Conservation (phyloP, 495 filamentous ascomycete genomes). For the Haplographium delicatum region DNA sequence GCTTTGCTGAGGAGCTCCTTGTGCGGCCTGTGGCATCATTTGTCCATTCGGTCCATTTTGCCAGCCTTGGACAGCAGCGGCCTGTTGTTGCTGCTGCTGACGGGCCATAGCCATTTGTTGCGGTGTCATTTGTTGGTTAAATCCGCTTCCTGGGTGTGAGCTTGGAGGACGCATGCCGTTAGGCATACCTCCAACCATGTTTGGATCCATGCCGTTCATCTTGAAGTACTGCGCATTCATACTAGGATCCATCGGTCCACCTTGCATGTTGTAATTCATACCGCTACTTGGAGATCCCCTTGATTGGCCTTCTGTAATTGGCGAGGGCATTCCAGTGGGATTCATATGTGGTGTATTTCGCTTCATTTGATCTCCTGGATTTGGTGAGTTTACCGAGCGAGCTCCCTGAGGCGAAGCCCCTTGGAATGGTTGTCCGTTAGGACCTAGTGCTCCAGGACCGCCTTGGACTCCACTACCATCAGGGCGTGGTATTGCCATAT, state of each 20-base stretch:
- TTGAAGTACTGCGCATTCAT: slow-evolving; percentile 60
- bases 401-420: slow-evolving; percentile 79
- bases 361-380: slow-evolving; percentile 84
- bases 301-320: slow-evolving; percentile 73
- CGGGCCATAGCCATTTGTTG: slow-evolving; percentile 40
- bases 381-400: slow-evolving; percentile 79
- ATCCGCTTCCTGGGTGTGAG: slow-evolving; percentile 61
- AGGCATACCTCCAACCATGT: slow-evolving; percentile 53
- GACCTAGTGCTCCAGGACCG: slow-evolving; percentile 37
- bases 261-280: slow-evolving; percentile 65
- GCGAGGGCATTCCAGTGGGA: slow-evolving; percentile 71
- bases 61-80: slow-evolving; percentile 31
- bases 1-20: slow-evolving; percentile 53
- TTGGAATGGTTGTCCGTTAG: slow-evolving; percentile 49
- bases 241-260: slow-evolving; percentile 59
- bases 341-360: slow-evolving; percentile 85
- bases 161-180: slow-evolving; percentile 83
- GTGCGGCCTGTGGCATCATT: slow-evolving; percentile 55
- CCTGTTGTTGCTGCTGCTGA: slow-evolving; percentile 34
- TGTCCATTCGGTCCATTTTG: slow-evolving; percentile 48
- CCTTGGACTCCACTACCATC: slow-evolving; percentile 46
- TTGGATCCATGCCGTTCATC: slow-evolving; percentile 48
- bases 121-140: slow-evolving; percentile 61
- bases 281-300: slow-evolving; percentile 71
- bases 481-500: slow-evolving; percentile 44